Percentiles rank a stretch among this genome's conserved stretches.
Evolutionary conservation across 306 rosid species (phyloP).

Genomic region (Inga laurina): DNA sequence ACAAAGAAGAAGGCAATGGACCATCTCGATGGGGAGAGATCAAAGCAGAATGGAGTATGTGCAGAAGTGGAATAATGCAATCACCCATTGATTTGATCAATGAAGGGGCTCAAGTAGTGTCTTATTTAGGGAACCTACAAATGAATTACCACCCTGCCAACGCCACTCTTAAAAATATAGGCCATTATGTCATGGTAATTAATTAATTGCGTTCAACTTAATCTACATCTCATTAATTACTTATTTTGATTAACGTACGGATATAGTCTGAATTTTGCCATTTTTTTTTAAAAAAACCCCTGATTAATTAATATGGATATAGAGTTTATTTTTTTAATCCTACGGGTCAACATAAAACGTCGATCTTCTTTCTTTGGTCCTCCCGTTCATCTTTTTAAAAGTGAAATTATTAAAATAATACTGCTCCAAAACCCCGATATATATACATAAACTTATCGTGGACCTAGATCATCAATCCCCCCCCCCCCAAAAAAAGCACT

Average conservation of each 20-base stretch:
- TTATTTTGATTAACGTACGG: no score
- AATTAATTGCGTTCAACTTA: neutral
- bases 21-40: slow-evolving; percentile 71
- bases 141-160: slow-evolving; percentile 48
- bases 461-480: neutral
- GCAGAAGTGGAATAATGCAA: slow-evolving; percentile 66
- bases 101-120: slow-evolving; percentile 44
- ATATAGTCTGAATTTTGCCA: neutral
- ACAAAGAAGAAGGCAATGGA: slow-evolving; percentile 47
- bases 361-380: neutral
- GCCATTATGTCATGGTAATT: slow-evolving; percentile 72
- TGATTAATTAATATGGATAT: neutral
- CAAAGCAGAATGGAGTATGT: slow-evolving; percentile 52
- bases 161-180: slow-evolving; percentile 73
- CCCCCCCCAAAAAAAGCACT: neutral
- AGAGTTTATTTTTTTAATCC: neutral
- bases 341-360: neutral
- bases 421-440: neutral
- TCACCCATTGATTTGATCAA: slow-evolving; percentile 67
- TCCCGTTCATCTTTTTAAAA: neutral
- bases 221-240: neutral
- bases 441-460: neutral
- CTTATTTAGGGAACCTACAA: slow-evolving; percentile 37
- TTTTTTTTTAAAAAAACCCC: neutral
- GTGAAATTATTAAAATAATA: neutral